Conservation (phyloP, 768 basidiomycete genomes). For the Lentinula sp. region DNA sequence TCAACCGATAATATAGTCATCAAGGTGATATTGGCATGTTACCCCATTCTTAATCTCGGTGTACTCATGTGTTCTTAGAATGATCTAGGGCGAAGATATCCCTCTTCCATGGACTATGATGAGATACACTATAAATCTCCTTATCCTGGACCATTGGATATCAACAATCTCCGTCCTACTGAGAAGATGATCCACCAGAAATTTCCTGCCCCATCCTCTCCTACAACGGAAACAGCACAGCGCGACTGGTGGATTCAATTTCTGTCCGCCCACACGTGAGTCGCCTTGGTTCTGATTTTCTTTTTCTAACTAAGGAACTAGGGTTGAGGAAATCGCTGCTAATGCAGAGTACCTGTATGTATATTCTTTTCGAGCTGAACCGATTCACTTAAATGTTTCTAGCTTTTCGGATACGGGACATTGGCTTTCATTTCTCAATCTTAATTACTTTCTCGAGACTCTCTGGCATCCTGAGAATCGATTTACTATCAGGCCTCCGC, state of each 20-base stretch:
- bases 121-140: constrained; percentile 27
- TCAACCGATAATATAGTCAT: constrained; percentile 12
- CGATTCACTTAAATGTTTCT: not conserved
- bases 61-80: constrained; percentile 13
- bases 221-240: constrained; percentile 26
- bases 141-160: constrained; percentile 31
- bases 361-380: not conserved
- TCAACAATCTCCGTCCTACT: constrained; percentile 29
- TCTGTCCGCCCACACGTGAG: constrained; percentile 30
- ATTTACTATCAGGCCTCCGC: constrained; percentile 58
- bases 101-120: constrained; percentile 25
- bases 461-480: constrained; percentile 49
- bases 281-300: not conserved
- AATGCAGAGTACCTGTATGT: constrained; percentile 51
- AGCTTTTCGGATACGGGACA: constrained; percentile 63
- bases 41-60: not conserved
- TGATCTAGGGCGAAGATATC: constrained; percentile 13
- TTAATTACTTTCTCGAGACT: constrained; percentile 44
- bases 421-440: constrained; percentile 65
- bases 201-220: constrained; percentile 26
- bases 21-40: not conserved
- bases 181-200: constrained; percentile 22
- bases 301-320: constrained; percentile 15
- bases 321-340: constrained; percentile 40
- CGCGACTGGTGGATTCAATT: constrained; percentile 39